phyloP scores from a whole-genome alignment of 2,329 filamentous ascomycete genomes.

The Ophiosphaerella narmari region DNA sequence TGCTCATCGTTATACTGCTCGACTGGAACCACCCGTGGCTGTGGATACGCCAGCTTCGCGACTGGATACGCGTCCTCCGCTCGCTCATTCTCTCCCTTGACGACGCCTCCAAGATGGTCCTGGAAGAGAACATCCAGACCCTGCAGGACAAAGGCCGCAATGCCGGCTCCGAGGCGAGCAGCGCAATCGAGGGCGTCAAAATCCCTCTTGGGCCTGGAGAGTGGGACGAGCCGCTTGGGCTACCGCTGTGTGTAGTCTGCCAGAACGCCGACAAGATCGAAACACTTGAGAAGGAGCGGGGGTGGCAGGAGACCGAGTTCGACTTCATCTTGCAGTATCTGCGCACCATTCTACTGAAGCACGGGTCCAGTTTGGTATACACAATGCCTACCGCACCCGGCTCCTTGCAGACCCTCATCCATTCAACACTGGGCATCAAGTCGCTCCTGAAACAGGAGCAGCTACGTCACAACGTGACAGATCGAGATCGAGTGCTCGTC shows the following conservation, averaged over 20 bases:
- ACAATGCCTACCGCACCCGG: slow-evolving; percentile 62
- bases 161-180: slow-evolving; percentile 32
- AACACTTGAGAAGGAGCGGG: slow-evolving; percentile 81
- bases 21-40: slow-evolving; percentile 94
- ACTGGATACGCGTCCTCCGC: slow-evolving; percentile 85
- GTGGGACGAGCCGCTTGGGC: slow-evolving; percentile 86
- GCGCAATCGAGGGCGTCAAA: slow-evolving; percentile 48
- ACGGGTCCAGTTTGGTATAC: slow-evolving; percentile 63
- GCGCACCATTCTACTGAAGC: slow-evolving; percentile 81
- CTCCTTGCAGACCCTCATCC: slow-evolving; percentile 77
- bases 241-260: slow-evolving; percentile 92
- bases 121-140: slow-evolving; percentile 82
- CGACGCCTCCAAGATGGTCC: slow-evolving; percentile 75
- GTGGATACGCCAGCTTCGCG: slow-evolving; percentile 86
- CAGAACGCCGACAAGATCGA: slow-evolving; percentile 96
- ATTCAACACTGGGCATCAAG: slow-evolving; percentile 84
- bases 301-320: slow-evolving; percentile 96
- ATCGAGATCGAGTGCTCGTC: slow-evolving; percentile 90
- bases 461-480: slow-evolving; percentile 75
- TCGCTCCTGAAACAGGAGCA: slow-evolving; percentile 66
- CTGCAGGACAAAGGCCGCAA: slow-evolving; percentile 67
- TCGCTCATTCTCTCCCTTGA: slow-evolving; percentile 75
- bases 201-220: slow-evolving; percentile 85
- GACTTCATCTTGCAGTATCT: slow-evolving; percentile 94
- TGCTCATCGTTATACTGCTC: slow-evolving; percentile 83